Percentiles rank a stretch among this genome's conserved stretches.
phyloP scores from a whole-genome alignment of 164 flowering plant genomes.

The Vitis rupestris region DNA sequence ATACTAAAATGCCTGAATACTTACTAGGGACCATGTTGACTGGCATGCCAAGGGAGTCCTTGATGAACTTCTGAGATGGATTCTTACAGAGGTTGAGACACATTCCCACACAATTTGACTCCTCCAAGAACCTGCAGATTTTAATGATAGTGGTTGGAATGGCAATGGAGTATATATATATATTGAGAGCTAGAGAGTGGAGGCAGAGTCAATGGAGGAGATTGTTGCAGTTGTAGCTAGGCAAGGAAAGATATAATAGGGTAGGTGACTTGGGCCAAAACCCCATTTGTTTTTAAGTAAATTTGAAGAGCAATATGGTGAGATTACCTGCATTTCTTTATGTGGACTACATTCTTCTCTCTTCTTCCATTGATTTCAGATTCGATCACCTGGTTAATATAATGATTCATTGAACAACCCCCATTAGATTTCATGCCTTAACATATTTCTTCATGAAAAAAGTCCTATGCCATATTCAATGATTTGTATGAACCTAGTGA shows the following conservation, averaged over 20 bases:
- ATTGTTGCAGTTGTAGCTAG: not conserved
- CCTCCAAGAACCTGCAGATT: constrained; percentile 68
- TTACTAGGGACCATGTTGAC: constrained; percentile 91
- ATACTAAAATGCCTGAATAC: too few relatives aligned
- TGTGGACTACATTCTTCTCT: constrained; percentile 75
- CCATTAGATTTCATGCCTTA: constrained; percentile 4
- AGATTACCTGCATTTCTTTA: constrained; percentile 88
- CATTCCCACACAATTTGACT: constrained; percentile 81
- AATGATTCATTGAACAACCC: too few relatives aligned
- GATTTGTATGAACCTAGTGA: too few relatives aligned
- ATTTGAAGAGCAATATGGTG: not conserved
- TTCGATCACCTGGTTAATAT: constrained; percentile 59
- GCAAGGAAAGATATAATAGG: not conserved
- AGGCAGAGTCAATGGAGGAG: constrained; percentile 10
- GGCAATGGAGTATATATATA: not conserved
- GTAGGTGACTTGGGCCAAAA: constrained; percentile 14
- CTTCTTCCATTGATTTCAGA: constrained; percentile 62
- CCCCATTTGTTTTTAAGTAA: not conserved
- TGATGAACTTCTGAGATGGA: constrained; percentile 79
- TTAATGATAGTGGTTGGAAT: constrained; percentile 8
- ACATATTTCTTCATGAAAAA: not conserved
- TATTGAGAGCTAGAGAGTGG: too few relatives aligned
- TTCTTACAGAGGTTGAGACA: constrained; percentile 86
- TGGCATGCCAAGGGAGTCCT: constrained; percentile 81
- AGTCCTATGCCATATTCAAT: too few relatives aligned